Conservation (phyloP, 306 rosid genomes). For the Boehmeria nivea region DNA sequence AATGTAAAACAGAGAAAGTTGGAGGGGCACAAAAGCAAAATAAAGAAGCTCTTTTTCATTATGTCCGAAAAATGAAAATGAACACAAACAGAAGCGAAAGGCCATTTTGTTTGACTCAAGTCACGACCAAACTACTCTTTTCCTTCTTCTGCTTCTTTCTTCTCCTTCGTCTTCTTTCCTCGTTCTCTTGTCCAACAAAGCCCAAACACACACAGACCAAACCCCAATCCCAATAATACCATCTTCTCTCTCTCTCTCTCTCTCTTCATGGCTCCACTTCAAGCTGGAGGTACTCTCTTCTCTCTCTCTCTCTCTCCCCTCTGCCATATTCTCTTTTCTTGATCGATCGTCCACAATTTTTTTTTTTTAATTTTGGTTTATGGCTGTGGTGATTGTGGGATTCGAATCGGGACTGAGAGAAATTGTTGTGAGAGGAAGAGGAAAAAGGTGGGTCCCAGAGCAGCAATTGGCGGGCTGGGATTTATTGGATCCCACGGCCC, state of each 20-base stretch:
- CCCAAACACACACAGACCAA: not conserved
- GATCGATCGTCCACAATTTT: no score
- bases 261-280: not conserved
- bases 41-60: no score
- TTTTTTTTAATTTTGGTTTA: no score
- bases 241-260: no score
- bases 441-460: no score
- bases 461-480: no score
- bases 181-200: not conserved
- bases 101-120: not conserved
- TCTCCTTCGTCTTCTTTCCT: not conserved
- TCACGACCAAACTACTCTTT: not conserved
- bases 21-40: not conserved
- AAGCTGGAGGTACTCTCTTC: not conserved
- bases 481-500: no score
- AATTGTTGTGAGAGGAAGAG: no score
- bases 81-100: not conserved
- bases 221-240: not conserved
- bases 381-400: no score
- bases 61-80: not conserved
- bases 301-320: not conserved
- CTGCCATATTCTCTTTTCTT: no score
- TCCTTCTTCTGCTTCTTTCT: not conserved
- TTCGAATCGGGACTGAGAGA: no score
- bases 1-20: not conserved